Conservation (phyloP, 164 flowering plant species). For the Dillenia suffruticosa region DNA sequence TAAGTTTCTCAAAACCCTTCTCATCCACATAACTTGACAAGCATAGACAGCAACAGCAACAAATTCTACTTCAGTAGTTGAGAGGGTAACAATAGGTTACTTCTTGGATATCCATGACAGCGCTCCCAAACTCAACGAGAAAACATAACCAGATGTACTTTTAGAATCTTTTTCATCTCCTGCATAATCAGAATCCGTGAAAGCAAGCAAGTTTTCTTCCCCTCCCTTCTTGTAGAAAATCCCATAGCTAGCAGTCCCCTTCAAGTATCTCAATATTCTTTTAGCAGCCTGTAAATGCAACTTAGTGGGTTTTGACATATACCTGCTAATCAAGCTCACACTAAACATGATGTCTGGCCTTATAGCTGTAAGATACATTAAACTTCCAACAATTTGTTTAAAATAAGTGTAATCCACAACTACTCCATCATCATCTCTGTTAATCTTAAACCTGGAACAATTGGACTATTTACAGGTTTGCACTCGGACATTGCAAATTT, state of each 20-base stretch:
- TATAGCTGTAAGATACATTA: conserved; percentile 24
- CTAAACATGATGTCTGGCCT: conserved; percentile 19
- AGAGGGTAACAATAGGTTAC: conserved; percentile 17
- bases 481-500: conserved; percentile 17
- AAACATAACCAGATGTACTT: conserved; percentile 26
- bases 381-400: conserved; percentile 21
- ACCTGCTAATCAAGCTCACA: conserved; percentile 16
- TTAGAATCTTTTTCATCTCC: conserved; percentile 20
- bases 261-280: conserved; percentile 10
- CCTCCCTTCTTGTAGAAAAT: conserved; percentile 12
- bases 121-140: conserved; percentile 8
- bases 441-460: conserved; percentile 3
- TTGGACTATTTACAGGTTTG: conserved; percentile 9
- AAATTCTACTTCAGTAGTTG: conserved; percentile 20
- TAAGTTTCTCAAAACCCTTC: conserved; percentile 8
- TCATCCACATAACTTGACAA: conserved; percentile 15
- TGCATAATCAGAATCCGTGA: conserved; percentile 20
- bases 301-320: conserved; percentile 21
- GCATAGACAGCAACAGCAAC: conserved; percentile 17
- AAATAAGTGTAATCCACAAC: conserved; percentile 11
- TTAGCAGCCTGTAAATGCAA: no score
- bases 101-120: conserved; percentile 25
- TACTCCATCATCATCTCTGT: background rate
- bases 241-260: conserved; percentile 7
- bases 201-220: conserved; percentile 10